Evolutionary conservation across 1,284 basidiomycete genomes (phyloP).

Genomic region (Sphagnurus paluster): DNA sequence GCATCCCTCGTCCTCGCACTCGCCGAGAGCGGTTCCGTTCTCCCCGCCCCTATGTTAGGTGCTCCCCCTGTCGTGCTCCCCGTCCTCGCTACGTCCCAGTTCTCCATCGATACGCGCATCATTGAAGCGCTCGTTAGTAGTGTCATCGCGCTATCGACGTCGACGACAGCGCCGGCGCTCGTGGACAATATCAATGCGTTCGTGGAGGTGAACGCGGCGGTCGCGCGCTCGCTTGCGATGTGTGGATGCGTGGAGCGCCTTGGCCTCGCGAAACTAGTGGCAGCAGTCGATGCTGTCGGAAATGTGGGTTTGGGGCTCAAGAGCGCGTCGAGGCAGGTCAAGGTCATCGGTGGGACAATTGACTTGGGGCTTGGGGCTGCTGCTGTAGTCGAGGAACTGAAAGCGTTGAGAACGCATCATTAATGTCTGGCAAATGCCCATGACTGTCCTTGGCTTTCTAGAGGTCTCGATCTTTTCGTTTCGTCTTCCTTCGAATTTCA

Average conservation of each 20-base stretch:
- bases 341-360: not conserved
- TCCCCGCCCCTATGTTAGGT: not conserved
- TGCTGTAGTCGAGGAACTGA: too few relatives aligned
- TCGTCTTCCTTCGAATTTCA: too few relatives aligned
- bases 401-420: too few relatives aligned
- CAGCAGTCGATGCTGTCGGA: not conserved
- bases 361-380: not conserved
- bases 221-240: not conserved
- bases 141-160: not conserved
- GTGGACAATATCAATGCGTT: not conserved
- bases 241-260: not conserved
- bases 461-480: too few relatives aligned
- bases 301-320: not conserved
- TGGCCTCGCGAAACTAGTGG: not conserved
- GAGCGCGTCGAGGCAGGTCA: not conserved
- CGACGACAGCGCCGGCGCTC: slow-evolving; percentile 1
- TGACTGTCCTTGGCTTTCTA: too few relatives aligned
- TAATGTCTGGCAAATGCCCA: too few relatives aligned
- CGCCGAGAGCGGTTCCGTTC: not conserved
- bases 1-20: not conserved
- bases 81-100: not conserved
- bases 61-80: not conserved
- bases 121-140: not conserved
- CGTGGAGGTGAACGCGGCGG: not conserved
- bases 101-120: not conserved